Percentiles rank a stretch among this genome's conserved stretches.
Conservation (phyloP, 1,139 yeast species). For the Kurtzmaniella quercitrusa region DNA sequence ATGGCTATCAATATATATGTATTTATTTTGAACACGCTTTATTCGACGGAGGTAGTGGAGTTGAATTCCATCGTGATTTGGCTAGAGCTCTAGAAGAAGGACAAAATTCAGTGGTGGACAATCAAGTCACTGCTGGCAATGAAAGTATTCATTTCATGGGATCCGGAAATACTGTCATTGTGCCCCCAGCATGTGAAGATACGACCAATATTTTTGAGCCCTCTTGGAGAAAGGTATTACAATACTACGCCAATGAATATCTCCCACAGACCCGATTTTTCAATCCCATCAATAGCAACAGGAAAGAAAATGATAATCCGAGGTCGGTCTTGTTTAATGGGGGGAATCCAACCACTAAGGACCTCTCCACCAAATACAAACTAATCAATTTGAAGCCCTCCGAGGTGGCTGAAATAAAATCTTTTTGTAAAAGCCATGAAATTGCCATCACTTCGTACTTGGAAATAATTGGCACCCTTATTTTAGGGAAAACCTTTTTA, state of each 20-base stretch:
- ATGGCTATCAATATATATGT: constrained; percentile 15
- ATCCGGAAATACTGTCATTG: too few relatives aligned
- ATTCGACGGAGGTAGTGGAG: constrained; percentile 33
- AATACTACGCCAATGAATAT: not conserved
- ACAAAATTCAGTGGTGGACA: not conserved
- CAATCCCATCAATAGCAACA: too few relatives aligned
- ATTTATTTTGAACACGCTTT: constrained; percentile 30
- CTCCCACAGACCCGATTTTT: constrained; percentile 12
- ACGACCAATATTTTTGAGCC: constrained; percentile 6
- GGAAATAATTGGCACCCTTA: constrained; percentile 8
- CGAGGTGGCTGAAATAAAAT: constrained; percentile 11
- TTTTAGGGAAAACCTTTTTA: constrained; percentile 9
- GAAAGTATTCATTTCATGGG: not conserved
- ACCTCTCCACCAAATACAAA: constrained; percentile 12
- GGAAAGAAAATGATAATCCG: not conserved
- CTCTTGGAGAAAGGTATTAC: not conserved
- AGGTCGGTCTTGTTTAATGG: not conserved
- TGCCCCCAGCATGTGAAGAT: constrained; percentile 6
- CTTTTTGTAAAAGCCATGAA: constrained; percentile 13
- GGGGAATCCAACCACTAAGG: constrained; percentile 10
- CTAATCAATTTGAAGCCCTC: constrained; percentile 12
- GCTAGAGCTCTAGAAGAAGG: constrained; percentile 12
- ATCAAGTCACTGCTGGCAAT: not conserved
- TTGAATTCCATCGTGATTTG: constrained; percentile 31
- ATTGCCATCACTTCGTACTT: constrained; percentile 26